These are phyloP conservation scores for Brassica incana DNA, from an alignment of 345 rosid species.

Conservation along the genomic window DNA sequence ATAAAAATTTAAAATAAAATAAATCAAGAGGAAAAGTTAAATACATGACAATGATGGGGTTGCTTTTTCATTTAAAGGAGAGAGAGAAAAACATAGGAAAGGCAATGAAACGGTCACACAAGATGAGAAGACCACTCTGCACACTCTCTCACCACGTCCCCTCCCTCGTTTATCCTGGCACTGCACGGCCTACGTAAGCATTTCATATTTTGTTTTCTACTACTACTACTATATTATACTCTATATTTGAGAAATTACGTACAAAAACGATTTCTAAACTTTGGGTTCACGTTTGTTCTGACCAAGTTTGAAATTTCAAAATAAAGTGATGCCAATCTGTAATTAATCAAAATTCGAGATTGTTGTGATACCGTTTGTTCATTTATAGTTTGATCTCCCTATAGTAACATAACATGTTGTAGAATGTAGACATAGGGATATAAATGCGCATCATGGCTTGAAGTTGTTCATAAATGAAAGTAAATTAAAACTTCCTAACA, in stretches of 20 bases:
- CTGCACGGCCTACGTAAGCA: not conserved
- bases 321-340: not conserved
- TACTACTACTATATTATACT: not conserved
- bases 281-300: not conserved
- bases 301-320: conserved; percentile 9
- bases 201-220: not conserved
- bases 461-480: conserved; percentile 15
- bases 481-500: not conserved
- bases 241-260: not conserved
- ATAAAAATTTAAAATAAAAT: not conserved
- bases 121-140: not conserved
- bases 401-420: not conserved
- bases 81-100: not conserved
- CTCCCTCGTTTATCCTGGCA: not conserved
- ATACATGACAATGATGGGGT: not conserved
- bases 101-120: not conserved
- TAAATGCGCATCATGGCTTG: not conserved
- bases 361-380: not conserved
- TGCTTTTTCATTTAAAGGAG: not conserved
- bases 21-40: not conserved
- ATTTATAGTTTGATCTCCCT: not conserved
- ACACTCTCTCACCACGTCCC: not conserved
- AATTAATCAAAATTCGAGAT: not conserved
- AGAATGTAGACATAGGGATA: not conserved
- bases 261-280: not conserved